Base-by-base conservation (phyloP, 352 stramenopile species). In the Globisporangium lucens region DNA sequence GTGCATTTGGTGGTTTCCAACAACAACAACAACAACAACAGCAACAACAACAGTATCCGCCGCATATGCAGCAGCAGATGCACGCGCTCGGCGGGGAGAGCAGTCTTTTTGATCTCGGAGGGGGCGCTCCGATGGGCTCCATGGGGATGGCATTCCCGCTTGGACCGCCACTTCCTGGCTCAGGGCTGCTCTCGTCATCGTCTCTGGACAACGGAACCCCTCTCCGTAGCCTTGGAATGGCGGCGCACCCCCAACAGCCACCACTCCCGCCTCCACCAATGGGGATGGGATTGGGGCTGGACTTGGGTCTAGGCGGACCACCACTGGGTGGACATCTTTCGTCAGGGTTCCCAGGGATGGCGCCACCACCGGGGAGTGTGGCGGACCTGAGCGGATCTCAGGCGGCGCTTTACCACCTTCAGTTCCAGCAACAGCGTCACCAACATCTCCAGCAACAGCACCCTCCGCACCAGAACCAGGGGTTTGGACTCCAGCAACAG, bases 361-460 rank as follows among this genome's bases (percentile, higher is more conserved):
- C 12, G 27, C 52, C 52, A 7, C 52, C 52, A 41, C 5, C 27
- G 52, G 15, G 27, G 9, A 13, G 27, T 38, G 27, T 5, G 27
- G 52, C 13, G 27, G 52, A 58, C 24, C 27, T 38, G 7, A 58
- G 6, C 8, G 52, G 52, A 15, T 7, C 61, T 2, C n/a, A 69
- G 46, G 35, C 67, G 36, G 35, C 67, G 46, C 56, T 79, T 20
- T 85, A 85, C 55, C 77, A 85, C 49, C 61, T 82, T 2, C 77
- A 85, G 61, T 72, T 79, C 22, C 76, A 83, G 64, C 76, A 81
- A 56, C 77, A 79, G 58, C 66, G 77, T 5, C 75, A 84, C 33
- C 68, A 53, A 4, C 66, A 74, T 33, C 71, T 71, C 8, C 77
- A 79, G 24, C 55, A 65, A 20, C 64, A 70, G 22, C 57, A 67